Base-by-base conservation (phyloP, 805 yeast species). In the Helenozyma rhizophorensis region DNA sequence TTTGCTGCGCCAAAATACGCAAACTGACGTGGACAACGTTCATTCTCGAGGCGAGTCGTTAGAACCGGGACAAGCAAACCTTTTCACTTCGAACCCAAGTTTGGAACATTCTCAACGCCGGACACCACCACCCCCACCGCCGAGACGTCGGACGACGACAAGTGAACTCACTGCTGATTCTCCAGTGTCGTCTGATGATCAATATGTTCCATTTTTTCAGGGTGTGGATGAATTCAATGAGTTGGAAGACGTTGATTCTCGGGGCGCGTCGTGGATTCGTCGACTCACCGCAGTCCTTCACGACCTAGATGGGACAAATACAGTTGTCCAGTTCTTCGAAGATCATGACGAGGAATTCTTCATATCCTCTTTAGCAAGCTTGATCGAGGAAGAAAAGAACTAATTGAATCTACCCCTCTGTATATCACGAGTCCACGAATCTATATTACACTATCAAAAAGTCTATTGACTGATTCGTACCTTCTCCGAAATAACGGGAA, bases 251-350 rank as follows among this genome's bases (percentile, higher is more conserved):
- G 47, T 50, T 25, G 72, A 67, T 40, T 48, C 40, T 27, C 53
- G 44, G 25, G 72, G 71, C 3, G 65, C 68, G 0, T 41, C 40
- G 21, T 66, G 70, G 67, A 53, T 66, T 18, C 53, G 52, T 28
- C 43, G 67, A 30, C 54, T 63, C 10, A 43, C 58, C 14, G 38
- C 42, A 6, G 56, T 62, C 4, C 36, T 60, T n/a, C 54, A 54
- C 24, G 40, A 27, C 12, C 44, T 63, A 29, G 57, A 54, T 24
- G 54, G 53, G 9, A 48, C 61, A 7, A 40, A 48, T 14, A 55
- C 64, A 6, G 54, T 50, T 34, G 37, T 62, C 6, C 43, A 48
- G 25, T 45, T 65, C 28, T 59, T 63, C 54, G 45, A 54, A 24
- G 67, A 61, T 44, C 51, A 52, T n/a, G 68, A 68, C 37, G 42